Evolutionary conservation across 1,284 basidiomycete genomes (phyloP).

Genomic region (Trichosporon inkin): DNA sequence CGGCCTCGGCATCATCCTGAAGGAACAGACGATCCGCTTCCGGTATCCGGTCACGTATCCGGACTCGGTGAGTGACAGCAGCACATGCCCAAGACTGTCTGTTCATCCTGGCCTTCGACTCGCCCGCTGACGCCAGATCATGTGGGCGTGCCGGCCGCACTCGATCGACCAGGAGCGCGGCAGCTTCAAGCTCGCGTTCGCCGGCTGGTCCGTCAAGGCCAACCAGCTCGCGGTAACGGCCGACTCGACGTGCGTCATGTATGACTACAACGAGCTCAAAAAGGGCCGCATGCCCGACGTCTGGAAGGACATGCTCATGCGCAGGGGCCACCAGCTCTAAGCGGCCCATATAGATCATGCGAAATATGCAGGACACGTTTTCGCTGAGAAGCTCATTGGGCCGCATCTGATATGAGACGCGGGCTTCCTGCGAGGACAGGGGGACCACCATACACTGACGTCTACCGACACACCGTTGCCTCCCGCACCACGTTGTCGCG

Average conservation of each 20-base stretch:
- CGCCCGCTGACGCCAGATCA: conserved; percentile 28
- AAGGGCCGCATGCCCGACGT: conserved; percentile 42
- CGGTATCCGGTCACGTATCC: conserved; percentile 47
- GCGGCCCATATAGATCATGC: not conserved
- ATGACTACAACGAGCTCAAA: conserved; percentile 41
- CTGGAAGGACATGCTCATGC: conserved; percentile 28
- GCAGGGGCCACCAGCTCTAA: not conserved
- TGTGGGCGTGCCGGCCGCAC: conserved; percentile 37
- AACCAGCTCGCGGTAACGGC: conserved; percentile 36
- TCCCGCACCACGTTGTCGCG: no score
- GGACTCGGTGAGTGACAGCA: conserved; percentile 35
- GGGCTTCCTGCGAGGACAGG: no score
- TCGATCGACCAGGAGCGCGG: conserved; percentile 34
- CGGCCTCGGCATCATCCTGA: conserved; percentile 41
- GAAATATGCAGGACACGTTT: not conserved
- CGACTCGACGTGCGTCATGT: conserved; percentile 41
- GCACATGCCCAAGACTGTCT: not conserved
- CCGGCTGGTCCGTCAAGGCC: conserved; percentile 41
- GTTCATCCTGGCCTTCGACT: not conserved
- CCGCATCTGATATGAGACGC: no score
- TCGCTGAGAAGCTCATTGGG: no score
- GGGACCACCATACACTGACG: no score
- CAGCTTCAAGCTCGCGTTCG: conserved; percentile 35
- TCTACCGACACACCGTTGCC: no score
- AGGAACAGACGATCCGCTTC: conserved; percentile 27